Evolutionary conservation across 2,329 filamentous ascomycete genomes (phyloP).

Genomic region (Alternaria triticimaculans): DNA sequence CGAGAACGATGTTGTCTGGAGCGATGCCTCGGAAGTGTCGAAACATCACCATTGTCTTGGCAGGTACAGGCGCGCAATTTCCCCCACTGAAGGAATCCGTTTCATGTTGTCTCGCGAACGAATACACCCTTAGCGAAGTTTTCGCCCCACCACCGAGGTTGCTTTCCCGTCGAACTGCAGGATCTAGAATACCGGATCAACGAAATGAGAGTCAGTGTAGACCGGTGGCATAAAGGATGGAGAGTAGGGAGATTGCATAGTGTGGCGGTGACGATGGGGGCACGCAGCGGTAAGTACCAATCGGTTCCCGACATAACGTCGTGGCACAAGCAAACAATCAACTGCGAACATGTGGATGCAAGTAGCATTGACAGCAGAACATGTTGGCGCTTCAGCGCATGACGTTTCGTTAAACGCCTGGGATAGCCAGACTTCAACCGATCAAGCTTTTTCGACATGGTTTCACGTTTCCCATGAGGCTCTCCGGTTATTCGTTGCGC

Average conservation of each 20-base stretch:
- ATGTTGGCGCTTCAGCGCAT: slow-evolving; percentile 22
- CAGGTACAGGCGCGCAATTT: slow-evolving; percentile 23
- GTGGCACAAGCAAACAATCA: neutral
- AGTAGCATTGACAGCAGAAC: slow-evolving; percentile 8
- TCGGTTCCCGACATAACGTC: neutral
- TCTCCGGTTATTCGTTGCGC: slow-evolving; percentile 25
- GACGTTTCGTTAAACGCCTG: slow-evolving; percentile 37
- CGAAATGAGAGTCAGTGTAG: slow-evolving; percentile 2
- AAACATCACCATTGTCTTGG: slow-evolving; percentile 17
- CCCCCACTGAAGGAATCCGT: slow-evolving; percentile 20
- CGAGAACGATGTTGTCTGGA: neutral
- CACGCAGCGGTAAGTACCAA: neutral
- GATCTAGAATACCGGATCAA: slow-evolving; percentile 16
- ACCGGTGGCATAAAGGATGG: neutral
- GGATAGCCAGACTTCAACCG: slow-evolving; percentile 4
- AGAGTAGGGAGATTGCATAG: neutral
- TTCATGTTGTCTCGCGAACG: slow-evolving; percentile 18
- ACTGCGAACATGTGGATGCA: neutral
- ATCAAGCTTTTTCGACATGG: slow-evolving; percentile 19
- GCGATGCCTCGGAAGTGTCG: slow-evolving; percentile 8
- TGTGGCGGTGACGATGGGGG: neutral
- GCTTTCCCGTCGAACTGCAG: slow-evolving; percentile 8
- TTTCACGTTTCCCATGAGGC: slow-evolving; percentile 27
- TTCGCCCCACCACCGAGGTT: slow-evolving; percentile 17
- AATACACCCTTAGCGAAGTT: slow-evolving; percentile 17